phyloP scores from a whole-genome alignment of 1,284 basidiomycete species.

The Moniliella sp. region DNA sequence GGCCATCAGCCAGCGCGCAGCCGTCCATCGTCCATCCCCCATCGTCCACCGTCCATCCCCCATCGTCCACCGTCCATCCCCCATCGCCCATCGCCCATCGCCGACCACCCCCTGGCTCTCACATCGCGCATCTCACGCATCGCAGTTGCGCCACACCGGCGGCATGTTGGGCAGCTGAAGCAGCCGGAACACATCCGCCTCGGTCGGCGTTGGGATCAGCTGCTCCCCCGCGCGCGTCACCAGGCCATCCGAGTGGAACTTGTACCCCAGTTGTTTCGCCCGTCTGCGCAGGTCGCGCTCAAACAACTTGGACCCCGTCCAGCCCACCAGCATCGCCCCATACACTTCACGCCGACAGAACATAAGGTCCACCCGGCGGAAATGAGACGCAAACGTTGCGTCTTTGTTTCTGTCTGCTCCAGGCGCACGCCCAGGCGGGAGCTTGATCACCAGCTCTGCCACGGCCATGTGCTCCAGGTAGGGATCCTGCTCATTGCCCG shows the following conservation, averaged over 20 bases:
- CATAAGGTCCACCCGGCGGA: constrained; percentile 7
- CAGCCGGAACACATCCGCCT: constrained; percentile 8
- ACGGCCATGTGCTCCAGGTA: too few relatives aligned
- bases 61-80: too few relatives aligned
- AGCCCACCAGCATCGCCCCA: constrained; percentile 16
- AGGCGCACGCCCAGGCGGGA: too few relatives aligned
- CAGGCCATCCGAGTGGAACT: constrained; percentile 2
- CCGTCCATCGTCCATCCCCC: too few relatives aligned
- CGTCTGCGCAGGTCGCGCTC: constrained; percentile 16
- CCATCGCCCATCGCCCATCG: too few relatives aligned
- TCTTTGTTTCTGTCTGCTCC: too few relatives aligned
- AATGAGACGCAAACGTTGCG: background rate
- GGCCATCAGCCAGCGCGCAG: too few relatives aligned
- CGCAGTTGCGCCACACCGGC: constrained; percentile 18
- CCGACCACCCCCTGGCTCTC: too few relatives aligned
- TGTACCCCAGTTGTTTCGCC: constrained; percentile 10
- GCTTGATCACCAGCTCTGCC: constrained; percentile 17
- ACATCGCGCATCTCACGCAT: constrained; percentile 7
- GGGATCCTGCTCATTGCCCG: too few relatives aligned
- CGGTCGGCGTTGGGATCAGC: constrained; percentile 9
- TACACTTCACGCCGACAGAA: constrained; percentile 8
- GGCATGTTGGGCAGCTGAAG: constrained; percentile 11
- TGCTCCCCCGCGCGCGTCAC: background rate
- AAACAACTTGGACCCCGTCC: constrained; percentile 14
- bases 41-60: too few relatives aligned